A percentile compares a stretch with the other conserved stretches of the same genome.
Evolutionary conservation across 2,329 filamentous ascomycete genomes (phyloP).

Genomic region (Chlorencoelia australis): DNA sequence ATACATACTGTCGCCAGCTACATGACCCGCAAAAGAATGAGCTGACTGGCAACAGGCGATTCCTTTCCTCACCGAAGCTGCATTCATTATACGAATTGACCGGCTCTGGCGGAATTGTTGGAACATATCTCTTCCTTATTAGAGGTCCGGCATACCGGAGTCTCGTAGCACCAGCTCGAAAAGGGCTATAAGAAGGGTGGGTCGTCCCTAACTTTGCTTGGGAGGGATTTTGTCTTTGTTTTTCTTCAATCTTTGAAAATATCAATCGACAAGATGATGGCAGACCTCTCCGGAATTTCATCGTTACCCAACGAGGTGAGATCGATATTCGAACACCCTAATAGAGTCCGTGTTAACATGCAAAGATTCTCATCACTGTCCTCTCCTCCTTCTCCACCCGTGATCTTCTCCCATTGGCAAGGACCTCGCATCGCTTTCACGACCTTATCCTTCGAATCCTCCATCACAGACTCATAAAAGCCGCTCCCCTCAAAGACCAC

Average conservation of each 20-base stretch:
- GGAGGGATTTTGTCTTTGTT: slow-evolving; percentile 9
- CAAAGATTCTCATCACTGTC: slow-evolving; percentile 41
- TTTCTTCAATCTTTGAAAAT: slow-evolving; percentile 5
- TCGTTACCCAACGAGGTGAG: slow-evolving; percentile 20
- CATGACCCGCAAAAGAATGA: no score
- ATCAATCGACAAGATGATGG: slow-evolving; percentile 11
- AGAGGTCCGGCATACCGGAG: no score
- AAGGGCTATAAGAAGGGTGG: no score
- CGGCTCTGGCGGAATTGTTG: no score
- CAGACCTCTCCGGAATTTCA: slow-evolving; percentile 9
- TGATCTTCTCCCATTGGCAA: slow-evolving; percentile 45
- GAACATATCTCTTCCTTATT: no score
- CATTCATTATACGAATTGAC: no score
- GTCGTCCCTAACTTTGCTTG: no score
- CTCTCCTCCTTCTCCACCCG: slow-evolving; percentile 38
- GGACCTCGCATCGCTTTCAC: slow-evolving; percentile 53
- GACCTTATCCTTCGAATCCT: slow-evolving; percentile 52
- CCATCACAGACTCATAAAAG: slow-evolving; percentile 51
- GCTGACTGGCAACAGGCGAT: no score
- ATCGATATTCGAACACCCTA: not conserved
- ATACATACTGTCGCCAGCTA: no score
- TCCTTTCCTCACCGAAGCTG: no score
- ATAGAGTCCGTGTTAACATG: not conserved
- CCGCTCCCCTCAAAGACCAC: slow-evolving; percentile 46
- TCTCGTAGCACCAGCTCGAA: no score